Conservation (phyloP, 345 rosid species). For the Laguncularia racemosa region DNA sequence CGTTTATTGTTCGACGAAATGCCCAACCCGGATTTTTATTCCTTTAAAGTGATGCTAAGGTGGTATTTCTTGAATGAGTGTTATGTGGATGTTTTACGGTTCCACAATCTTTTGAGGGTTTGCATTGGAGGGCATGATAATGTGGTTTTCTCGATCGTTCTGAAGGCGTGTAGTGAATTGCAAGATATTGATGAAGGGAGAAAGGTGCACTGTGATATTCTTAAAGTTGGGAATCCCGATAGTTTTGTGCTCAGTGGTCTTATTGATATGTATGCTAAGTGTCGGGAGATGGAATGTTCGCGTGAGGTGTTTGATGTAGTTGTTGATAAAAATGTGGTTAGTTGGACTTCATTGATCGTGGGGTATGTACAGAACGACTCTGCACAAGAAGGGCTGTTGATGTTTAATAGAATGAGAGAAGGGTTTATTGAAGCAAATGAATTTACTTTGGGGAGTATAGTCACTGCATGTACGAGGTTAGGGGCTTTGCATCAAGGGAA, state of each 20-base stretch:
- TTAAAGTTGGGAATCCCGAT: slow-evolving; percentile 49
- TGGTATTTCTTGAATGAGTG: slow-evolving; percentile 47
- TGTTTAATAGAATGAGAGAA: slow-evolving; percentile 71
- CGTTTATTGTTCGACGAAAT: slow-evolving; percentile 64
- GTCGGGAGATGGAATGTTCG: slow-evolving; percentile 38
- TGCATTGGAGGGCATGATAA: slow-evolving; percentile 28
- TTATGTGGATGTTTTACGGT: slow-evolving; percentile 27
- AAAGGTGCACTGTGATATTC: slow-evolving; percentile 51
- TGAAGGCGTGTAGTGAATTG: slow-evolving; percentile 69
- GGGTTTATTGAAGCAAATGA: slow-evolving; percentile 37
- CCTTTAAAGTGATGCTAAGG: slow-evolving; percentile 63
- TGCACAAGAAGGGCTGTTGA: slow-evolving; percentile 35
- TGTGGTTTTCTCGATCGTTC: slow-evolving; percentile 44
- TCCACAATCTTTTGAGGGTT: slow-evolving; percentile 31
- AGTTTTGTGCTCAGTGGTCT: slow-evolving; percentile 60
- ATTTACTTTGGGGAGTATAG: slow-evolving; percentile 55
- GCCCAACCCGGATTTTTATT: slow-evolving; percentile 59
- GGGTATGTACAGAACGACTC: slow-evolving; percentile 70
- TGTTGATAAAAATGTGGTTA: slow-evolving; percentile 43
- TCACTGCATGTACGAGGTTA: slow-evolving; percentile 62
- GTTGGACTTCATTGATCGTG: slow-evolving; percentile 80
- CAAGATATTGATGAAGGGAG: slow-evolving; percentile 41
- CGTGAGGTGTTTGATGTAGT: slow-evolving; percentile 41
- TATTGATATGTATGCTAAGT: slow-evolving; percentile 77
- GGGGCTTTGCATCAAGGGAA: slow-evolving; percentile 68